Percentiles rank a stretch among this genome's conserved stretches.
Conservation (phyloP, 2,329 filamentous ascomycete species). For the Cladosporium sp. region DNA sequence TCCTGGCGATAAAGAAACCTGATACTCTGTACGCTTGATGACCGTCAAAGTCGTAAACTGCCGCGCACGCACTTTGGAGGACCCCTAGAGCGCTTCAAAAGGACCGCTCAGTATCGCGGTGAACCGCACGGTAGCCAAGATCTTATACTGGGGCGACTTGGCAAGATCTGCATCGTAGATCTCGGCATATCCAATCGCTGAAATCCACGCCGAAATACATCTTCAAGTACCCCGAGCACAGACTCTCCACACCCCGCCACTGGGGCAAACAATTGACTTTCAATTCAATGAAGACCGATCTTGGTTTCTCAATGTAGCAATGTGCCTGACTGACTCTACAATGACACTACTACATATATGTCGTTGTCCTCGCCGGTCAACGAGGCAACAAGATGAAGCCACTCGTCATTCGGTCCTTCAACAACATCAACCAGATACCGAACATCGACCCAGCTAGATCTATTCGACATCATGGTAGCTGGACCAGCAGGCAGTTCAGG, state of each 20-base stretch:
- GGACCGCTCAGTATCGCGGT: no score
- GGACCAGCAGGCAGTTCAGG: conserved; percentile 9
- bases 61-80: no score
- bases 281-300: conserved; percentile 2
- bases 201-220: conserved; percentile 1
- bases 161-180: background rate
- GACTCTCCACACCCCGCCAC: conserved; percentile 3
- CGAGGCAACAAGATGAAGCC: background rate
- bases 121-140: no score
- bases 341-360: conserved; percentile 5
- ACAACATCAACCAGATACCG: background rate
- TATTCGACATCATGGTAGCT: conserved; percentile 1
- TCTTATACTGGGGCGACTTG: background rate
- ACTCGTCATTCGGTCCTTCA: background rate
- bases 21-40: no score
- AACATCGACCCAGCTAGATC: background rate
- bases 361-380: background rate
- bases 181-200: background rate
- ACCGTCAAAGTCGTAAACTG: no score
- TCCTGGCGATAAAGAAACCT: no score
- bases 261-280: conserved; percentile 1
- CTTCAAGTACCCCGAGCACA: background rate
- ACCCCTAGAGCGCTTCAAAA: no score
- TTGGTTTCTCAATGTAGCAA: background rate
- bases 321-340: background rate